These are phyloP conservation scores for Nannizzia gypsea DNA, from an alignment of 2,329 filamentous ascomycete genomes.

Conservation along the genomic window DNA sequence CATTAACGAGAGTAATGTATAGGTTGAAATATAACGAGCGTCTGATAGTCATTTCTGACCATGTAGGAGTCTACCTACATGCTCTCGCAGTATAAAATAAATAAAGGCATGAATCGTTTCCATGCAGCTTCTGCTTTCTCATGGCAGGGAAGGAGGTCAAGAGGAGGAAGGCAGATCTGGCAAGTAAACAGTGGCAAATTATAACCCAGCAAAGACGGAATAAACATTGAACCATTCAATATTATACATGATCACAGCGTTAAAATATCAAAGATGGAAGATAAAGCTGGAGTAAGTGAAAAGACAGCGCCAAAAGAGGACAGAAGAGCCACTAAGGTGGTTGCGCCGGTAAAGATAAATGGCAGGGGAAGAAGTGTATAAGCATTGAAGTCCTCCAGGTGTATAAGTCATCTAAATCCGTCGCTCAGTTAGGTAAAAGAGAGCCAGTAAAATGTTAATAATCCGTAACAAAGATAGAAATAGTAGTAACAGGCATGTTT, in stretches of 20 bases:
- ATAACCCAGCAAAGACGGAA: background rate
- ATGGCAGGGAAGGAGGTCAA: background rate
- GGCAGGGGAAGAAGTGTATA: background rate
- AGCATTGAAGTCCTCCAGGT: background rate
- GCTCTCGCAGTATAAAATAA: background rate
- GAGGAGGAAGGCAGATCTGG: background rate
- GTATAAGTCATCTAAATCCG: slow-evolving; percentile 2
- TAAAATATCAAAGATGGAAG: background rate
- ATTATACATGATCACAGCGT: background rate
- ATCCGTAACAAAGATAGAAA: background rate
- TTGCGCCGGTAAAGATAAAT: background rate
- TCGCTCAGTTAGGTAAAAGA: background rate
- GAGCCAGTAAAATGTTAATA: background rate
- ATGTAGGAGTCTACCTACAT: background rate
- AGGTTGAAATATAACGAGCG: too few species aligned
- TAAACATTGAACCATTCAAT: background rate
- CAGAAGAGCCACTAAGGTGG: background rate
- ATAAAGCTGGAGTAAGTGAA: background rate
- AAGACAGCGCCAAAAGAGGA: background rate
- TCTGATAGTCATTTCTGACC: background rate
- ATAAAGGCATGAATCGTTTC: background rate
- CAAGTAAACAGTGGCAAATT: background rate
- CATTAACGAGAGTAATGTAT: too few species aligned
- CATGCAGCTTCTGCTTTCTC: background rate
- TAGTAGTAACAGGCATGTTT: background rate